Percentiles rank a stretch among this genome's conserved stretches.
These are phyloP conservation scores for Lippia alba DNA, from an alignment of 305 asterid genomes.

Conservation along the genomic window DNA sequence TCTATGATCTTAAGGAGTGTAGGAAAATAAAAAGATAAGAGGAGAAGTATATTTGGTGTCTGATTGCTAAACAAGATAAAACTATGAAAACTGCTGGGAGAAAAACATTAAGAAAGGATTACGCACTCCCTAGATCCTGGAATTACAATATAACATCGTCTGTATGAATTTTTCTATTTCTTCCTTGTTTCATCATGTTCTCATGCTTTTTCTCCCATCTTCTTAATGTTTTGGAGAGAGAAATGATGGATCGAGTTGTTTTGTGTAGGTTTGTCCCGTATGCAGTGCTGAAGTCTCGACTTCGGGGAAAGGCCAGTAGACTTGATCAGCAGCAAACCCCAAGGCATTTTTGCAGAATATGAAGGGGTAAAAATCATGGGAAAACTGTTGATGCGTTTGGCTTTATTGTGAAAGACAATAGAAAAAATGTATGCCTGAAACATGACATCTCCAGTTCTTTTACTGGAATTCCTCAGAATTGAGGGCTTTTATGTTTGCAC, in stretches of 20 bases:
- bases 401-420: background rate
- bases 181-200: constrained; percentile 5
- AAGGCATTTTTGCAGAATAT: constrained; percentile 7
- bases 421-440: constrained; percentile 2
- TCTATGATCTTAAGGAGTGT: no score
- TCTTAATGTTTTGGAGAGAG: background rate
- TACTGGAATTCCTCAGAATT: background rate
- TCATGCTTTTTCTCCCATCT: background rate
- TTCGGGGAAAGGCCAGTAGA: constrained; percentile 60
- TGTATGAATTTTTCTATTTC: background rate
- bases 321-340: constrained; percentile 20
- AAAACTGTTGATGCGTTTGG: background rate
- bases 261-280: constrained; percentile 86
- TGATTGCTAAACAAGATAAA: no score
- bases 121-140: background rate
- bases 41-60: no score
- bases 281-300: constrained; percentile 86
- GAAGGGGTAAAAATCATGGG: constrained; percentile 25
- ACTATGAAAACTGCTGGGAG: no score
- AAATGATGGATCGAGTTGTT: constrained; percentile 26
- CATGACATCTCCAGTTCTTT: constrained; percentile 1
- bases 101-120: no score
- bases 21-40: no score
- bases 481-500: background rate
- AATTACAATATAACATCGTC: background rate